phyloP scores from a whole-genome alignment of 306 rosid species.

The Fragaria vesca region DNA sequence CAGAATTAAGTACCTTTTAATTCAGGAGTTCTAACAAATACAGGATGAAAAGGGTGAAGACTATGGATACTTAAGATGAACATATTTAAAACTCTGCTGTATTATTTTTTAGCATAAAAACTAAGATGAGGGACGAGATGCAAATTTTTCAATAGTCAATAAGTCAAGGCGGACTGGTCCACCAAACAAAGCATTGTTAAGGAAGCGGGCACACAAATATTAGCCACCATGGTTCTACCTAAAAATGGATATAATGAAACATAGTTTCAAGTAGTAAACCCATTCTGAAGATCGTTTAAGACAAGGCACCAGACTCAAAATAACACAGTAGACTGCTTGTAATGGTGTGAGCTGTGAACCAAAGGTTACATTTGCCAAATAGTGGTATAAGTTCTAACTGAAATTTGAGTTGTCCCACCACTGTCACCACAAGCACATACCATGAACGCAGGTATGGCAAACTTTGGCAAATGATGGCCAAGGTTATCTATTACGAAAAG shows the following conservation, averaged over 20 bases:
- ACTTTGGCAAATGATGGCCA: not conserved
- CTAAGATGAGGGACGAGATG: not conserved
- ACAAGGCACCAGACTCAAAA: slow-evolving; percentile 8
- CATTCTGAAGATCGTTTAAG: not conserved
- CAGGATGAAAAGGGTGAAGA: not conserved
- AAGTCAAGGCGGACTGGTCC: not conserved
- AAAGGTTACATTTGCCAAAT: not conserved
- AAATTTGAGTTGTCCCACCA: not conserved
- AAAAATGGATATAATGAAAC: not conserved
- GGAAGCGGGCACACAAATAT: not conserved
- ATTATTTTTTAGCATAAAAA: not conserved
- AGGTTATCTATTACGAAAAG: not conserved
- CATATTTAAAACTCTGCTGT: not conserved
- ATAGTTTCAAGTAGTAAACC: not conserved
- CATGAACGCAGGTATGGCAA: not conserved
- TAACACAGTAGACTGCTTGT: not conserved
- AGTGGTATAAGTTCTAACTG: not conserved
- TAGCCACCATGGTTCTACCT: not conserved
- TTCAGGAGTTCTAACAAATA: not conserved
- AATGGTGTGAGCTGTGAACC: not conserved
- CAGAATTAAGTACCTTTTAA: not conserved
- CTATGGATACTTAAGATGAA: not conserved
- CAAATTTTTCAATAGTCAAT: not conserved
- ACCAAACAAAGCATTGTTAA: not conserved
- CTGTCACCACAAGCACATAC: not conserved